Evolutionary conservation across 345 rosid genomes (phyloP).

Genomic region (Acer yangbiense): DNA sequence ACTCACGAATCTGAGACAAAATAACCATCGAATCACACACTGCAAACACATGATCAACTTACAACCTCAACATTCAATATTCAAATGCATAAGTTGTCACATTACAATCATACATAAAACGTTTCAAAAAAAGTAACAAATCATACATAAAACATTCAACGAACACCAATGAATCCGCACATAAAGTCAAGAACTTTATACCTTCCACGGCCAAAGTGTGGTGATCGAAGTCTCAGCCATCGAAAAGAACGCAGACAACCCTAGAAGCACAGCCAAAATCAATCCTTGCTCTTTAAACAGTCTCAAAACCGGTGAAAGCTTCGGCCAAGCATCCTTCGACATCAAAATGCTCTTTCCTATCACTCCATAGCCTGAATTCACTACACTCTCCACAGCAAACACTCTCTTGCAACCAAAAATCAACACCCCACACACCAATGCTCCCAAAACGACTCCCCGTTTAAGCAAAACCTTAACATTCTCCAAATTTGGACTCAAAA

Average conservation of each 20-base stretch:
- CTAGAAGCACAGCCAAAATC: constrained; percentile 65
- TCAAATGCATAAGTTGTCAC: neutral
- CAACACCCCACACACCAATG: constrained; percentile 60
- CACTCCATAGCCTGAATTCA: constrained; percentile 72
- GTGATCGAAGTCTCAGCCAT: constrained; percentile 98
- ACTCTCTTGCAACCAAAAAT: constrained; percentile 60
- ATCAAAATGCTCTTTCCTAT: constrained; percentile 59
- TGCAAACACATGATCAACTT: constrained; percentile 8
- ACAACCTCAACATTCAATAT: neutral
- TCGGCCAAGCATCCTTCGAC: constrained; percentile 73
- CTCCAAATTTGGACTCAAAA: constrained; percentile 33
- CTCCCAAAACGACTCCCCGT: constrained; percentile 60
- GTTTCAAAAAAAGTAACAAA: neutral
- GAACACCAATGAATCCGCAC: neutral
- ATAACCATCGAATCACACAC: constrained; percentile 23
- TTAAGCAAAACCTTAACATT: constrained; percentile 45
- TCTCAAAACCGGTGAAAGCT: constrained; percentile 61
- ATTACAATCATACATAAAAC: neutral
- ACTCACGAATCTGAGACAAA: constrained; percentile 78
- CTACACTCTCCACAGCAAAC: constrained; percentile 63
- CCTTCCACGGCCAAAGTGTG: constrained; percentile 97
- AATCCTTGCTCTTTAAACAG: constrained; percentile 85
- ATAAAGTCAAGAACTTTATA: constrained; percentile 20
- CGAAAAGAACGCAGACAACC: constrained; percentile 87
- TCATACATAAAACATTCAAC: neutral